Evolutionary conservation across 768 basidiomycete genomes (phyloP), one percentile per base, ranked within the genome.

Genomic region (Chalciporus piperatus): DNA sequence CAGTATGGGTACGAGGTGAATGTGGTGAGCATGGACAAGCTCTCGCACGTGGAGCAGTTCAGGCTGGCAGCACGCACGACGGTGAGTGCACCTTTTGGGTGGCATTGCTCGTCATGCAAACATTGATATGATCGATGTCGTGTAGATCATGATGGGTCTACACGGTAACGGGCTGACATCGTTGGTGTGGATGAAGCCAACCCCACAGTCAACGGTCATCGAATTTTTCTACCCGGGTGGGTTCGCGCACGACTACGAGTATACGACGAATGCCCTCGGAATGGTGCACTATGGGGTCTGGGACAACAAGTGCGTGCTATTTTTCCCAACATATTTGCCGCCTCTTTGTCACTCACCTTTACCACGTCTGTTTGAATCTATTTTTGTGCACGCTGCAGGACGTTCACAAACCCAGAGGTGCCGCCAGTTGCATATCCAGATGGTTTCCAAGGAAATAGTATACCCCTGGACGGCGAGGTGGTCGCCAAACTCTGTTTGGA

Each of bases 101-200:
- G 12, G 37, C 14, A 3, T 1, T 44, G n/a, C 20, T 23, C 13
- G 1, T 19, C 12, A 32, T 7, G 17, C 9, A 9, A 14, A 45
- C 23, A 17, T 20, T 28, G n/a, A 6, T 32, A 10, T 37, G 19
- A 17, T 20, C 23, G n/a, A 6, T 32, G 32, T n/a, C 35, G 6
- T 10, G 35, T n/a, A 96, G 93, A 91, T 96, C 61, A 80, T 96
- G 85, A 87, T 95, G 80, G 93, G 93, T 51, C 87, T 96, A 14
- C 93, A 96, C 60, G 93, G 94, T 10, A 96, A 97, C 63, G 94
- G 91, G 28, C 67, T 97, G 35, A 95, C 92, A 0, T 79, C 90
- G 25, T 77, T 95, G 1, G 65, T 97, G 5, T 97, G 92, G 93
- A 97, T 96, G 94, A 85, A 88, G 20, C 88, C 90, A 2, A 82